Conservation (phyloP, 148 eudicot species). For the Salicornia ramosissima region DNA sequence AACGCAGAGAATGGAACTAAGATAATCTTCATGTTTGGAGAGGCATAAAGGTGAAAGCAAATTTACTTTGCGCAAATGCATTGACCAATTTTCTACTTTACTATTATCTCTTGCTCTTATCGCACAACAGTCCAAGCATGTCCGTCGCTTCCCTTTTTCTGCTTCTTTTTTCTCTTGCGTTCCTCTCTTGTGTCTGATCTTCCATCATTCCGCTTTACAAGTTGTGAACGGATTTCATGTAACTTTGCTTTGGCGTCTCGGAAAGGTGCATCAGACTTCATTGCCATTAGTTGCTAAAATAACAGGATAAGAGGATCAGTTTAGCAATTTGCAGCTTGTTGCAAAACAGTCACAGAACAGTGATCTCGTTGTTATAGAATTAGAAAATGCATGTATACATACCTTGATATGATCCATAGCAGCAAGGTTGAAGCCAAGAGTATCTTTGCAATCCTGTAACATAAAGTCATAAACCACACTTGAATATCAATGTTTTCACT, state of each 20-base stretch:
- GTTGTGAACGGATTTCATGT: slow-evolving; percentile 57
- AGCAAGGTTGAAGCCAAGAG: slow-evolving; percentile 86
- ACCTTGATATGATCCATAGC: slow-evolving; percentile 97
- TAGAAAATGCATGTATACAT: slow-evolving; percentile 1
- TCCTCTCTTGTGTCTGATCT: slow-evolving; percentile 44
- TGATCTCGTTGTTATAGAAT: not conserved
- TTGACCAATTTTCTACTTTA: slow-evolving; percentile 2
- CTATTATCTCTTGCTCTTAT: slow-evolving; percentile 15
- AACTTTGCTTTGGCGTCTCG: slow-evolving; percentile 70
- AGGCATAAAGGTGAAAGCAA: not conserved
- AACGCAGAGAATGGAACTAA: not conserved
- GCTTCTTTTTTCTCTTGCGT: slow-evolving; percentile 72
- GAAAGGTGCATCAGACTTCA: slow-evolving; percentile 72
- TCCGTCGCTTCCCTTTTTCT: slow-evolving; percentile 49
- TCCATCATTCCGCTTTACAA: slow-evolving; percentile 44
- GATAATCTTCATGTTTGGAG: not conserved
- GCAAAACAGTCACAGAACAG: not conserved
- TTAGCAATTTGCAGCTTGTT: not conserved
- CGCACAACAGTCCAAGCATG: slow-evolving; percentile 63
- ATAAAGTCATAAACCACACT: slow-evolving; percentile 15
- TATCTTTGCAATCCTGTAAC: slow-evolving; percentile 85
- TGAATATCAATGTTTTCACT: too few relatives aligned
- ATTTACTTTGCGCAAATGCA: not conserved
- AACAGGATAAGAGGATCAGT: not conserved
- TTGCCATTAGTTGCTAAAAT: slow-evolving; percentile 79